Evolutionary conservation across 2,329 filamentous ascomycete genomes (phyloP), one percentile per base, ranked within the genome.

Genomic region (Phyllosticta citriasiana): DNA sequence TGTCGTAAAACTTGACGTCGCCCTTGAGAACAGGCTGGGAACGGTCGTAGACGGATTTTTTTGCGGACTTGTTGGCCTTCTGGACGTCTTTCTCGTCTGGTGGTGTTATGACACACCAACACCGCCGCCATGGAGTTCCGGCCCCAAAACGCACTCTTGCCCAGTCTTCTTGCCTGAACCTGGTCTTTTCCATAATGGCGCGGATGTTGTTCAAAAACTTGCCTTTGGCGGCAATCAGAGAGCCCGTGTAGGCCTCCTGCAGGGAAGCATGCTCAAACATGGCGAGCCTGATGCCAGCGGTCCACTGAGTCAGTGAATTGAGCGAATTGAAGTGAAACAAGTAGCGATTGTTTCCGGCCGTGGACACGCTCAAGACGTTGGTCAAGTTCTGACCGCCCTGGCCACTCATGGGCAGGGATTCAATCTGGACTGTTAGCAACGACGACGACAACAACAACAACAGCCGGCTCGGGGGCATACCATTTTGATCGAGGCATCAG

Each of bases 401-500:
- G 58, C 90, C 88, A 67, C 88, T 86, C 59, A 94, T 95, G 2
- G 92, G 91, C 53, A 99, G 81, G 12, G 91, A 93, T 71, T 97
- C 69, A 63, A 74, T 76, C 73, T 77, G 53, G 6, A 16, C 10
- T 3, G 56, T 61, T 52, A 62, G 60, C 16, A 16, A 7, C n/a
- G 14, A n/a, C 2, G 40, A n/a, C 14, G 40, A n/a, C 1, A 14
- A 7, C n/a, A n/a, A n/a, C 2, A 16, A n/a, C 14, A 16, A n/a
- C 1, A n/a, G 27, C 24, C 14, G 25, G 53, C 24, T 8, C 7
- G 16, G 1, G 19, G 14, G 14, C 25, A 25, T 81, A 97, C 94
- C 91, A 97, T 97, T 75, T 96, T 96, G 68, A 99, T 91, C 0
- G 94, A 96, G 22, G 94, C 94, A 80, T 99, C 94, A 6, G 94